Evolutionary conservation across 1,284 basidiomycete genomes (phyloP).

Genomic region (Pisolithus thermaeus): DNA sequence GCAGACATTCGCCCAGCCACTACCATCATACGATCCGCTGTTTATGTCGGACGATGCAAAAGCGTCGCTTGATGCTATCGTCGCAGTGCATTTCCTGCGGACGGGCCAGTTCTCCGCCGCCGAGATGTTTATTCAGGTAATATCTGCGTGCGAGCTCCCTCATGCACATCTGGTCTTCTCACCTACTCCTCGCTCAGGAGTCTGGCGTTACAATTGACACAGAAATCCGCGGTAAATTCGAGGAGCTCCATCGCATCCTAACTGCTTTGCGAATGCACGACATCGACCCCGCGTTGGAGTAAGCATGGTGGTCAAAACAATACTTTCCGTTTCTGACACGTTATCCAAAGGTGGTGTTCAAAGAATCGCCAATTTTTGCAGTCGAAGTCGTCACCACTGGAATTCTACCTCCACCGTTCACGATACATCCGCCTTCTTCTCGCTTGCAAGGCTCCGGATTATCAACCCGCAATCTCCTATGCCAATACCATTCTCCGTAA

Average conservation of each 20-base stretch:
- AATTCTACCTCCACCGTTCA: conserved; percentile 84
- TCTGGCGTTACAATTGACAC: conserved; percentile 56
- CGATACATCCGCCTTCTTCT: conserved; percentile 75
- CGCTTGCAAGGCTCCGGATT: conserved; percentile 48
- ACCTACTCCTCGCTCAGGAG: conserved; percentile 47
- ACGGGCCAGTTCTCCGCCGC: conserved; percentile 76
- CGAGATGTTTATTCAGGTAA: conserved; percentile 64
- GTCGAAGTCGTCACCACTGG: conserved; percentile 68
- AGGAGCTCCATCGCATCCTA: conserved; percentile 71
- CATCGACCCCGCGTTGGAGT: conserved; percentile 72
- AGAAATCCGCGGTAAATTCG: conserved; percentile 55
- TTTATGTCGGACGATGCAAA: conserved; percentile 60
- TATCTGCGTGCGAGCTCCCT: conserved; percentile 11
- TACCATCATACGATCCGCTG: conserved; percentile 65
- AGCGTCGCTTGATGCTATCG: conserved; percentile 63
- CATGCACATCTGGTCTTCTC: conserved; percentile 1
- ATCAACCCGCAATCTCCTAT: conserved; percentile 65
- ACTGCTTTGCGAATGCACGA: conserved; percentile 61
- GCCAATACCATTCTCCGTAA: conserved; percentile 61
- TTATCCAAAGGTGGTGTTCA: conserved; percentile 62
- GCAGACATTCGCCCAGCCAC: conserved; percentile 64
- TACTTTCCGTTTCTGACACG: conserved; percentile 5
- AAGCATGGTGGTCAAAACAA: conserved; percentile 23
- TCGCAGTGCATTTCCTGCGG: conserved; percentile 73
- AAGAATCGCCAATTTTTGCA: conserved; percentile 62